Percentiles rank a stretch among this genome's conserved stretches.
These are phyloP conservation scores for Blumeriella jaapii DNA, from an alignment of 2,329 filamentous ascomycete genomes.

Conservation along the genomic window DNA sequence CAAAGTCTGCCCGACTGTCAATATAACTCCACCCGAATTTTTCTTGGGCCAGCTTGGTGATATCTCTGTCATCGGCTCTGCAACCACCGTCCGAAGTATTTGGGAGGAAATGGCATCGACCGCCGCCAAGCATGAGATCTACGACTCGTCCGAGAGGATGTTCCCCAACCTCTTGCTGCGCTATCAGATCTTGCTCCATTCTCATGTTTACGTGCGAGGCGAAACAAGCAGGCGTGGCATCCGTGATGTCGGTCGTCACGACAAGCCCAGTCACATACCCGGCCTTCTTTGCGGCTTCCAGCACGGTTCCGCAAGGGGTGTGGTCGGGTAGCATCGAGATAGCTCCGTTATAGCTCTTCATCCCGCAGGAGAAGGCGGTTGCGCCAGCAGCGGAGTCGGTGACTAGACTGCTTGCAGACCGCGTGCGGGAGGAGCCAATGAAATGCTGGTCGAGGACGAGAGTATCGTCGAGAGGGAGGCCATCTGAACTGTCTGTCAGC, in stretches of 20 bases:
- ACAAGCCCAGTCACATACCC: slow-evolving; percentile 91
- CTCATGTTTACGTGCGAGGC: slow-evolving; percentile 75
- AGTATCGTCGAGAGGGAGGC: slow-evolving; percentile 61
- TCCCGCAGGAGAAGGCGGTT: slow-evolving; percentile 85
- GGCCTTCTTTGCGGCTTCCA: slow-evolving; percentile 85
- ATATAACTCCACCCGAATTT: slow-evolving; percentile 73
- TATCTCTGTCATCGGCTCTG: slow-evolving; percentile 64
- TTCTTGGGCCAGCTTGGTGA: slow-evolving; percentile 60
- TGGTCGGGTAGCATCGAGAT: slow-evolving; percentile 82
- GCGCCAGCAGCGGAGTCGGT: slow-evolving; percentile 96
- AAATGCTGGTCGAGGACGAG: slow-evolving; percentile 78
- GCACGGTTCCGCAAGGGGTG: slow-evolving; percentile 76
- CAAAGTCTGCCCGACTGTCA: slow-evolving; percentile 60
- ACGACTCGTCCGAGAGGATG: slow-evolving; percentile 78
- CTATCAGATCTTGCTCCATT: slow-evolving; percentile 78
- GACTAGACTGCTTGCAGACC: slow-evolving; percentile 72
- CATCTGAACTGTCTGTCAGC: slow-evolving; percentile 32
- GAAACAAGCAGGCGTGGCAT: slow-evolving; percentile 94
- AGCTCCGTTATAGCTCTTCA: slow-evolving; percentile 94
- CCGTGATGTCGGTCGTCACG: slow-evolving; percentile 88
- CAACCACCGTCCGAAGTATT: slow-evolving; percentile 76
- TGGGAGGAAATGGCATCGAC: slow-evolving; percentile 83
- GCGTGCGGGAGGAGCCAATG: slow-evolving; percentile 80
- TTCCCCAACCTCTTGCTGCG: slow-evolving; percentile 81
- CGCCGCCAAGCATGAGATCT: slow-evolving; percentile 87